Evolutionary conservation across 202 grass and related monocot species (phyloP), one percentile per base, ranked within the genome.

Genomic region (Musa balbisiana): DNA sequence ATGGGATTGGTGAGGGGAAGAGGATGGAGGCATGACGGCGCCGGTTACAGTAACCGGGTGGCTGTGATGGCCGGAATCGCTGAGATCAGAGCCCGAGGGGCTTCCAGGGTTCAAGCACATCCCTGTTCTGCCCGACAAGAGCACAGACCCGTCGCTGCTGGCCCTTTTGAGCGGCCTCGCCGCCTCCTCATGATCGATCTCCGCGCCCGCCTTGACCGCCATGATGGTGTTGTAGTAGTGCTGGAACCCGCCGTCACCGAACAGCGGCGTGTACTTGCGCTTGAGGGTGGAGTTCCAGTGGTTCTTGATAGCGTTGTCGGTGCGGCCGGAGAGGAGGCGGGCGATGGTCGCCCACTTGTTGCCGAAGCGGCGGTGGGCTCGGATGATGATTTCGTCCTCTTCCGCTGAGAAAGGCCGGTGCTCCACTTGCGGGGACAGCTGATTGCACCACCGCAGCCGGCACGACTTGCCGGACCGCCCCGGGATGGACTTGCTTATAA

Each of bases 311-410:
- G 85, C 87, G 75, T 84, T 88, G 77, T 92, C 87, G 15, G 84
- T 95, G 76, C 91, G 91, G 0, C 91, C 92, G n/a, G n/a, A n/a
- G n/a, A n/a, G n/a, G n/a, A n/a, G n/a, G n/a, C n/a, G n/a, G n/a
- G n/a, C n/a, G n/a, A 96, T 96, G 75, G 92, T 87, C 12, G 92
- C 92, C 92, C 92, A 96, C 1, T 91, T 80, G 83, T 96, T 96
- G 0, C 92, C 92, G 0, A 92, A 59, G 15, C 86, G 69, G 0
- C 77, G 84, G 29, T 92, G 92, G 0, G 92, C 92, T 20, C 80
- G 60, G 13, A 92, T 53, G 76, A 96, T 96, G 71, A 72, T 49
- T 12, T 81, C 85, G 66, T 96, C 92, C 78, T 96, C 92, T 4
- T 92, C 87, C 8, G 81, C 9, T 1, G 92, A 87, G 83, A 96